Conservation (phyloP, 352 stramenopile genomes). For the Globisporangium barbulae region DNA sequence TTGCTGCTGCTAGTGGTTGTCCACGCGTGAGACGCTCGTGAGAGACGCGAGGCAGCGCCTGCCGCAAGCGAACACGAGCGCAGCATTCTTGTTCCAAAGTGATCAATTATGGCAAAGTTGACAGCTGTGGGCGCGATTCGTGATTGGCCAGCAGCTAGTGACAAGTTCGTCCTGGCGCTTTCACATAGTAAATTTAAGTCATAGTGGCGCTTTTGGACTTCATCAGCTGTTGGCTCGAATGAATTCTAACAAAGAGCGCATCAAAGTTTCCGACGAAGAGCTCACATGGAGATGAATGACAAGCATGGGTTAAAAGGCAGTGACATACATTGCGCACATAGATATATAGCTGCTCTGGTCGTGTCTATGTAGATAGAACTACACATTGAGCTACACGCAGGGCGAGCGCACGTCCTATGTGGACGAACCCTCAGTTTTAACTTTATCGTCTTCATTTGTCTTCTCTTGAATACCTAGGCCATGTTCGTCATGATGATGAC, state of each 20-base stretch:
- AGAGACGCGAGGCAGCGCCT: background rate
- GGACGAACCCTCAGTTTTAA: background rate
- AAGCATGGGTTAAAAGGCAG: too few relatives aligned
- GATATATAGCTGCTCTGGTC: background rate
- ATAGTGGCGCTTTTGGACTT: background rate
- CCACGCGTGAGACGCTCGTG: conserved; percentile 4
- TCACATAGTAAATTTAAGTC: background rate
- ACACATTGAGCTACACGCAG: background rate
- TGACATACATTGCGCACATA: background rate
- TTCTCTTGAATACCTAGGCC: conserved; percentile 6
- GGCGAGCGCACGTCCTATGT: background rate
- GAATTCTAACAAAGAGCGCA: background rate
- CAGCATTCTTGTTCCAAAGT: conserved; percentile 4
- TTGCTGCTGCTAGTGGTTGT: background rate
- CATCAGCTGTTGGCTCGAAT: background rate
- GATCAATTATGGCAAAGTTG: background rate
- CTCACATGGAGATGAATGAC: background rate
- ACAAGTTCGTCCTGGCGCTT: background rate
- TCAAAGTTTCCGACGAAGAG: background rate
- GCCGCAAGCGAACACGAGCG: background rate
- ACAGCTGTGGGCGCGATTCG: background rate
- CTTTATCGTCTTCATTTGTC: background rate
- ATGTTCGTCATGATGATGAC: conserved; percentile 20
- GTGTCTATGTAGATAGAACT: background rate
- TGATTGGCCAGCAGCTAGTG: background rate